Base-by-base conservation (phyloP, 148 eudicot genomes). In the Beta vulgaris region DNA sequence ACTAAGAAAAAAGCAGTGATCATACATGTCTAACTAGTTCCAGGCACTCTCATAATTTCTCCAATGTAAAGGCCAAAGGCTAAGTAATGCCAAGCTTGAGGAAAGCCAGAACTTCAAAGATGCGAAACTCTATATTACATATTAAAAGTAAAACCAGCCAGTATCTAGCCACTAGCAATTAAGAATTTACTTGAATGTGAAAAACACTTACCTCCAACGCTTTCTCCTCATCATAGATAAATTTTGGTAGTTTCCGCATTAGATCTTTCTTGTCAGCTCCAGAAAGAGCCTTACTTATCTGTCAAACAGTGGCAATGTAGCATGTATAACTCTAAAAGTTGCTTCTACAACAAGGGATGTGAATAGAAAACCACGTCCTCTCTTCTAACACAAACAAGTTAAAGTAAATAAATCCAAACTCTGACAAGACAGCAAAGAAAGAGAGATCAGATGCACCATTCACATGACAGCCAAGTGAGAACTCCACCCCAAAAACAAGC, bases 191-290 rank as follows among this genome's bases (percentile, higher is more conserved):
- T 66, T 15, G 34, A 8, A 35, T 21, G 55, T 28, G 43, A 48
- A 63, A 69, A 29, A 13, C 42, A 29, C n/a, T 79, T 78, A 88
- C 98, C 94, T 93, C 97, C 80, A 91, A 78, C 57, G 91, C 93
- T 81, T 91, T 93, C 83, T 91, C 98, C 82, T 93, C 92, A 65
- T 93, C 96, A 74, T 89, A 87, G 55, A 89, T 89, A 81, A 91
- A 91, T 77, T 89, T 93, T 73, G 94, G 91, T 49, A 91, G 85
- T 81, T 93, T 91, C 80, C 85, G 83, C 93, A 88, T 83, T 75
- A 89, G 73, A 44, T 93, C 97, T 84, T 88, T 91, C 80, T 82
- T 91, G 72, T 91, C 97, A 78, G 93, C 78, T 79, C 91, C 96
- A 64, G 92, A 84, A 66, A 93, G 74, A 62, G 94, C 94, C 84